Evolutionary conservation across 2,329 filamentous ascomycete genomes (phyloP).

Genomic region (Claviceps humidiphila): DNA sequence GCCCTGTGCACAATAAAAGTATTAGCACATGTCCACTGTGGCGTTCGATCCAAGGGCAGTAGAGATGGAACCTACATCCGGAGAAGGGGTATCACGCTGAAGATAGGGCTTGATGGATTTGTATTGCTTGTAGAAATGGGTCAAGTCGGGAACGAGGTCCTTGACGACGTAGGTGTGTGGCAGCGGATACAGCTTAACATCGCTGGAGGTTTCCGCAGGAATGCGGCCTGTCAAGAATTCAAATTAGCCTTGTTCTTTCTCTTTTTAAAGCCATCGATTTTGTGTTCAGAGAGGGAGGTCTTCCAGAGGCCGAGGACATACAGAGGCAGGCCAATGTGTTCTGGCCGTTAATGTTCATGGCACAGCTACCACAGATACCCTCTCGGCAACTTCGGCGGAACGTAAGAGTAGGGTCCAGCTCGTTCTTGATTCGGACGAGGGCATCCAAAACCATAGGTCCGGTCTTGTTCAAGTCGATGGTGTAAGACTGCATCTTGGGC

Average conservation of each 20-base stretch:
- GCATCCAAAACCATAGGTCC: conserved; percentile 98
- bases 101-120: conserved; percentile 99
- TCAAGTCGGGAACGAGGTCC: conserved; percentile 94
- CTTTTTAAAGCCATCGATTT: background rate
- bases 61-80: conserved; percentile 51
- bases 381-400: conserved; percentile 94
- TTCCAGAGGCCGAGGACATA: conserved; percentile 35
- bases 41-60: no score
- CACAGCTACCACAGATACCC: conserved; percentile 96
- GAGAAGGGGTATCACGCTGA: conserved; percentile 72
- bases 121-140: conserved; percentile 99
- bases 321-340: conserved; percentile 97
- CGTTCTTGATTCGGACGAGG: conserved; percentile 97
- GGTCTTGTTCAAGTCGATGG: conserved; percentile 94
- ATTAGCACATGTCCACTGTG: background rate
- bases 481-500: conserved; percentile 91
- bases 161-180: conserved; percentile 99
- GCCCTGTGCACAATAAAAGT: conserved; percentile 42
- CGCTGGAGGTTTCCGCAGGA: conserved; percentile 63
- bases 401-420: conserved; percentile 89
- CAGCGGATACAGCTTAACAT: conserved; percentile 92
- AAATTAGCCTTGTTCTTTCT: background rate
- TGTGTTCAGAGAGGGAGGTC: background rate
- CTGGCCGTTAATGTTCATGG: conserved; percentile 99
- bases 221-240: conserved; percentile 59